Percentiles rank a stretch among this genome's conserved stretches.
phyloP scores from a whole-genome alignment of 768 basidiomycete species.

The Cubamyces lactineus region DNA sequence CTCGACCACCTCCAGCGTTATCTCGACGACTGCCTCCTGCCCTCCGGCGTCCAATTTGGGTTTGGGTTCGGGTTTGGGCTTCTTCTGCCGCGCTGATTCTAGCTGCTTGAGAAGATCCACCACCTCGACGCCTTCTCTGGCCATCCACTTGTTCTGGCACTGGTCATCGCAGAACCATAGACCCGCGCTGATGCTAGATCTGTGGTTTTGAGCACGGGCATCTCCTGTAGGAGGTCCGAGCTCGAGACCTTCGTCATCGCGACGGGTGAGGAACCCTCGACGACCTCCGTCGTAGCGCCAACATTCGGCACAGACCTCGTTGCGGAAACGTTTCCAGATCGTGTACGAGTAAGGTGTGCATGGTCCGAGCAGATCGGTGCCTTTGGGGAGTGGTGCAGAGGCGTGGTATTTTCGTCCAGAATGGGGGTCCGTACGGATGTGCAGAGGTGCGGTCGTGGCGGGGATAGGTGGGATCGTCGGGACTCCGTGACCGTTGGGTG shows the following conservation, averaged over 20 bases:
- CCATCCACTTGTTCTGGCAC: constrained; percentile 51
- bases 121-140: constrained; percentile 27
- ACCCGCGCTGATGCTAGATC: constrained; percentile 34
- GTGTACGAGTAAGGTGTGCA: constrained; percentile 57
- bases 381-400: constrained; percentile 20
- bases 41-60: constrained; percentile 20
- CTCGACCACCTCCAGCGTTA: constrained; percentile 48
- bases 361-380: constrained; percentile 26
- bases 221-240: background rate
- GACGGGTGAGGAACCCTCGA: constrained; percentile 28
- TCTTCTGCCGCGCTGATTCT: constrained; percentile 29
- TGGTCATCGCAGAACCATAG: constrained; percentile 59
- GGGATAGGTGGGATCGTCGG: background rate
- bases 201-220: background rate
- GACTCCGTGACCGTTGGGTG: background rate
- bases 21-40: constrained; percentile 5
- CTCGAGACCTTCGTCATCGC: constrained; percentile 30
- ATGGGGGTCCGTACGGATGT: constrained; percentile 23
- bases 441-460: constrained; percentile 9
- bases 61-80: constrained; percentile 26
- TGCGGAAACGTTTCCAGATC: constrained; percentile 63
- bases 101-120: constrained; percentile 26
- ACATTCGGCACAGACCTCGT: constrained; percentile 68
- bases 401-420: constrained; percentile 32
- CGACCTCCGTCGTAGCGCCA: constrained; percentile 58